Conservation (phyloP, 2,329 filamentous ascomycete genomes). For the Phyllosticta citribraziliensis region DNA sequence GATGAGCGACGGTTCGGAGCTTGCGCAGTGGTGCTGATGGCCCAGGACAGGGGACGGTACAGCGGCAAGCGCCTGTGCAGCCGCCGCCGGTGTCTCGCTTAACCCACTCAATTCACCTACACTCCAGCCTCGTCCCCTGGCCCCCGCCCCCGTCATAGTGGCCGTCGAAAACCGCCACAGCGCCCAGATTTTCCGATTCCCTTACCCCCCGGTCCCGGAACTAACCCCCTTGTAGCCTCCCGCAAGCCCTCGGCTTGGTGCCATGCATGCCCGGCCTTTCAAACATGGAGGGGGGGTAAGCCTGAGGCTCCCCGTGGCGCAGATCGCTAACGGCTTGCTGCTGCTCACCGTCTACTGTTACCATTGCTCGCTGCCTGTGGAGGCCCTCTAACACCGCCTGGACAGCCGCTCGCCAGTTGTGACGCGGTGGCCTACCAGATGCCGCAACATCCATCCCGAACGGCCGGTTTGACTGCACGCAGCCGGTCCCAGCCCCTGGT, state of each 20-base stretch:
- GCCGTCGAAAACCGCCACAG: neutral
- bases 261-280: neutral
- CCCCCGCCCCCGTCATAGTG: slow-evolving; percentile 2
- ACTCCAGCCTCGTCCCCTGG: slow-evolving; percentile 4
- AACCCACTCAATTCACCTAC: neutral
- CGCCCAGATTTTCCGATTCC: slow-evolving; percentile 3
- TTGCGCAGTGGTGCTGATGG: neutral
- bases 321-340: neutral
- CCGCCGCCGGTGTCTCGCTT: slow-evolving; percentile 11
- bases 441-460: slow-evolving; percentile 1
- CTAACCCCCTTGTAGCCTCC: slow-evolving; percentile 3
- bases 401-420: neutral
- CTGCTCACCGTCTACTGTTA: neutral
- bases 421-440: neutral
- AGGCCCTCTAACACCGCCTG: neutral
- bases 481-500: neutral
- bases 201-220: slow-evolving; percentile 2
- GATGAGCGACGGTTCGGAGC: slow-evolving; percentile 5
- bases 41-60: neutral
- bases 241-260: neutral
- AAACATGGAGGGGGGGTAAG: neutral
- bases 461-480: neutral
- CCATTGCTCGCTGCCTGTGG: neutral
- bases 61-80: slow-evolving; percentile 5
- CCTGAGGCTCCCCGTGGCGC: slow-evolving; percentile 7